Percentiles rank a stretch among this genome's conserved stretches.
Conservation (phyloP, 768 basidiomycete genomes). For the Mycena olivaceomarginata region DNA sequence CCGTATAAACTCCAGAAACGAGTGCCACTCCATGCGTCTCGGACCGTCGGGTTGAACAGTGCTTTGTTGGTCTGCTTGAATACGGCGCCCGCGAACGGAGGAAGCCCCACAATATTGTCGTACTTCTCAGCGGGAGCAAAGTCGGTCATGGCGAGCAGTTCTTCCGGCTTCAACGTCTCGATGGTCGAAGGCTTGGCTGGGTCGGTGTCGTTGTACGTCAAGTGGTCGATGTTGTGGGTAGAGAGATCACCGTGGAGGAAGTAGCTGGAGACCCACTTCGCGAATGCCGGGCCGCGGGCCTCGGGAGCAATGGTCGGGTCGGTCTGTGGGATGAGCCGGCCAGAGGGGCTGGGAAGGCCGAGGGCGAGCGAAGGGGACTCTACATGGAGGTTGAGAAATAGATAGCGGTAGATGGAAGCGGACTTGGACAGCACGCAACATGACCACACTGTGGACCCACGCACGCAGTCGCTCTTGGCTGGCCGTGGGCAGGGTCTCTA, state of each 20-base stretch:
- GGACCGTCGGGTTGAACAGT: constrained; percentile 38
- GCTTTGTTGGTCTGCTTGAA: constrained; percentile 27
- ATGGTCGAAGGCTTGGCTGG: constrained; percentile 21
- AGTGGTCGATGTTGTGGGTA: constrained; percentile 18
- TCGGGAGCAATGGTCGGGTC: constrained; percentile 47
- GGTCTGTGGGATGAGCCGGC: constrained; percentile 46
- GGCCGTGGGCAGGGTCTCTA: constrained; percentile 42
- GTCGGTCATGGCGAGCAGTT: constrained; percentile 31
- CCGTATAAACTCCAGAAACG: constrained; percentile 40
- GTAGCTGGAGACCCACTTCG: constrained; percentile 48
- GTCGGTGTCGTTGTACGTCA: constrained; percentile 34
- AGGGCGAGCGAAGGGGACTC: constrained; percentile 48
- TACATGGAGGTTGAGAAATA: constrained; percentile 19
- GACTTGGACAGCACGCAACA: no score
- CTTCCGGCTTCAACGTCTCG: constrained; percentile 17
- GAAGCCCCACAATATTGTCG: constrained; percentile 32
- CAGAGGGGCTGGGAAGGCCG: constrained; percentile 41
- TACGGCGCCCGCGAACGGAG: constrained; percentile 19
- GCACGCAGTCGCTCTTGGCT: no score
- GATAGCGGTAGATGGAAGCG: no score
- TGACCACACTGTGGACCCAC: no score
- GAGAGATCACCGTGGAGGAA: constrained; percentile 45
- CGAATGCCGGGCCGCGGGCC: constrained; percentile 44
- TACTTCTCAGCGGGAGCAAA: constrained; percentile 35
- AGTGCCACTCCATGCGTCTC: constrained; percentile 31